Conservation (phyloP, 306 rosid genomes). For the Rosa persica region DNA sequence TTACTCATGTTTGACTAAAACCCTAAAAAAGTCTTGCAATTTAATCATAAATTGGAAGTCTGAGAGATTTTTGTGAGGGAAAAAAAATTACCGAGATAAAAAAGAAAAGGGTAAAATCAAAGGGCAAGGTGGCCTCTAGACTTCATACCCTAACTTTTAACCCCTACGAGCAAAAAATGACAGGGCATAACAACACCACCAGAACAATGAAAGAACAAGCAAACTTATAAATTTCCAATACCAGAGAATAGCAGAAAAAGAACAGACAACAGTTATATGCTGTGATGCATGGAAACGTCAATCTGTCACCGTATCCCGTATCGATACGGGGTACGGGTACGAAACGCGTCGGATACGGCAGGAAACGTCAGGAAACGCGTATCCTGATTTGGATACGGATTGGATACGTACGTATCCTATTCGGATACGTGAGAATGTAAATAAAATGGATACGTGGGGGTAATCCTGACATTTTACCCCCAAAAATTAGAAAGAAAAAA, state of each 20-base stretch:
- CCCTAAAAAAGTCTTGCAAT: not conserved
- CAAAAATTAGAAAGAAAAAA: no score
- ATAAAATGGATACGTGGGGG: no score
- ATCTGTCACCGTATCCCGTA: no score
- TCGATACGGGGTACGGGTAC: no score
- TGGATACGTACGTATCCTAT: no score
- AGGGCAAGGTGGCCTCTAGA: not conserved
- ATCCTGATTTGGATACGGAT: no score
- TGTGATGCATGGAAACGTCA: no score
- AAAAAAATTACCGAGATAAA: not conserved
- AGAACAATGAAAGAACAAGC: not conserved
- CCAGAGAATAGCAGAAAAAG: not conserved
- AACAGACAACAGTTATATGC: not conserved
- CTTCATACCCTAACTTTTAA: not conserved
- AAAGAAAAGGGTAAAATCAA: not conserved
- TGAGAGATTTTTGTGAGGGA: not conserved
- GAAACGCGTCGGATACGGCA: no score
- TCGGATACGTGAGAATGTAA: no score
- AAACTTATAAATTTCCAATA: not conserved
- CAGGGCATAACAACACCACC: not conserved
- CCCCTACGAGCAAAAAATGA: not conserved
- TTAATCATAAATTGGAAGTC: not conserved
- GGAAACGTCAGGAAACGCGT: no score
- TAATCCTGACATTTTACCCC: no score
- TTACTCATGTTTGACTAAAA: not conserved